Percentiles rank a stretch among this genome's conserved stretches.
These are phyloP conservation scores for Rhizoclosmatium sp. DNA, from an alignment of 192 early-diverging fungal genomes.

Conservation along the genomic window DNA sequence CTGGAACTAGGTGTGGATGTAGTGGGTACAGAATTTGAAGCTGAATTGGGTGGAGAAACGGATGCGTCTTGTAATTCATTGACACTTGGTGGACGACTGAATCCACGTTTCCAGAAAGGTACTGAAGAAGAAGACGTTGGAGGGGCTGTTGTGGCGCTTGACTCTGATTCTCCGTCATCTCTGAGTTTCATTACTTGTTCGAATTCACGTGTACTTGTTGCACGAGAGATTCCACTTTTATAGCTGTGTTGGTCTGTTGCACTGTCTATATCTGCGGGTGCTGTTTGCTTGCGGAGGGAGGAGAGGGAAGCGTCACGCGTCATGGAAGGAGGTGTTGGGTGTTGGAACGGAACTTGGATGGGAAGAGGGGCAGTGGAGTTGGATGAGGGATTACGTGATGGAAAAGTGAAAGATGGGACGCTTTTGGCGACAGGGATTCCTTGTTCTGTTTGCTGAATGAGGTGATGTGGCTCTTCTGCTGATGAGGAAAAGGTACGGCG, in stretches of 20 bases:
- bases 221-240: not conserved
- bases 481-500: not conserved
- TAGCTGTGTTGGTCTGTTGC: not conserved
- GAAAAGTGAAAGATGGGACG: not conserved
- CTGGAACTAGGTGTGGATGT: not conserved
- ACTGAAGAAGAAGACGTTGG: not conserved
- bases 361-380: not conserved
- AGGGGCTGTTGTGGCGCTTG: not conserved
- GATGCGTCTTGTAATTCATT: conserved; percentile 1
- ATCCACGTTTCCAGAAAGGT: conserved; percentile 6
- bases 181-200: not conserved
- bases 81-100: not conserved
- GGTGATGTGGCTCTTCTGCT: no score
- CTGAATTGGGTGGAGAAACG: not conserved
- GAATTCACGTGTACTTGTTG: not conserved
- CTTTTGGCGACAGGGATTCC: not conserved
- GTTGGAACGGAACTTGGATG: not conserved
- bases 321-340: not conserved
- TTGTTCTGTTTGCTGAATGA: not conserved
- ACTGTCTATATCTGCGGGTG: not conserved
- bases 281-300: not conserved
- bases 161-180: not conserved
- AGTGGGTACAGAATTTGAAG: not conserved
- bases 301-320: not conserved
- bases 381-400: not conserved